Evolutionary conservation across 768 basidiomycete genomes (phyloP).

Genomic region (Psilocybe subaeruginosa): DNA sequence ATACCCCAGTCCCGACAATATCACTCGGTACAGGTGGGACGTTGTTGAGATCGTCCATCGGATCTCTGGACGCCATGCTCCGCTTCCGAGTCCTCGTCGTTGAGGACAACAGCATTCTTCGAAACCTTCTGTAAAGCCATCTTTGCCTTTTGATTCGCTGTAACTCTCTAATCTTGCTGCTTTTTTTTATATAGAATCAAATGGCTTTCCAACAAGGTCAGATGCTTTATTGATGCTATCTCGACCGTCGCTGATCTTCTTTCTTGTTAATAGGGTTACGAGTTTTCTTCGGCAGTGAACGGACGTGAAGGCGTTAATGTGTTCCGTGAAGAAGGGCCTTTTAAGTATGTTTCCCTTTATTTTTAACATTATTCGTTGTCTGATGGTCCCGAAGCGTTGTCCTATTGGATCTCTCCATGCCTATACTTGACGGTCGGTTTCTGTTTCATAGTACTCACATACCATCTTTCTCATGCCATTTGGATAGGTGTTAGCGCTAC

Average conservation of each 20-base stretch:
- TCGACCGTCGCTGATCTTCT: conserved; percentile 16
- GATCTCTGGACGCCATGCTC: conserved; percentile 48
- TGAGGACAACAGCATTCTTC: conserved; percentile 88
- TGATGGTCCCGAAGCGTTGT: conserved; percentile 59
- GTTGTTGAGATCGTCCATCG: conserved; percentile 68
- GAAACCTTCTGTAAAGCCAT: conserved; percentile 72
- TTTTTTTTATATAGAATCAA: conserved; percentile 41
- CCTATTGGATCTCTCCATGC: conserved; percentile 91
- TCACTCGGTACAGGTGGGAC: conserved; percentile 64
- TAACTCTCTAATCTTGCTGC: background rate
- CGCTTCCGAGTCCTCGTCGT: conserved; percentile 77
- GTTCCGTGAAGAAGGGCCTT: conserved; percentile 74
- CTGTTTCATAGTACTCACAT: conserved; percentile 44
- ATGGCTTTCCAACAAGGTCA: conserved; percentile 70
- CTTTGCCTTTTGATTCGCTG: conserved; percentile 1
- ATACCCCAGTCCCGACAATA: conserved; percentile 45
- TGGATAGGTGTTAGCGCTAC: conserved; percentile 79
- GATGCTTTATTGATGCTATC: conserved; percentile 2
- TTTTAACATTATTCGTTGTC: background rate
- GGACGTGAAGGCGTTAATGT: conserved; percentile 83
- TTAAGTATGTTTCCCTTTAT: conserved; percentile 67
- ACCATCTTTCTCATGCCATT: conserved; percentile 1
- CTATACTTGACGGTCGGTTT: conserved; percentile 78
- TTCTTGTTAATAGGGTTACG: conserved; percentile 54
- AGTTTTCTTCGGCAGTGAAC: conserved; percentile 79